Conservation (phyloP, 164 flowering plant species). For the Brasenia schreberi region DNA sequence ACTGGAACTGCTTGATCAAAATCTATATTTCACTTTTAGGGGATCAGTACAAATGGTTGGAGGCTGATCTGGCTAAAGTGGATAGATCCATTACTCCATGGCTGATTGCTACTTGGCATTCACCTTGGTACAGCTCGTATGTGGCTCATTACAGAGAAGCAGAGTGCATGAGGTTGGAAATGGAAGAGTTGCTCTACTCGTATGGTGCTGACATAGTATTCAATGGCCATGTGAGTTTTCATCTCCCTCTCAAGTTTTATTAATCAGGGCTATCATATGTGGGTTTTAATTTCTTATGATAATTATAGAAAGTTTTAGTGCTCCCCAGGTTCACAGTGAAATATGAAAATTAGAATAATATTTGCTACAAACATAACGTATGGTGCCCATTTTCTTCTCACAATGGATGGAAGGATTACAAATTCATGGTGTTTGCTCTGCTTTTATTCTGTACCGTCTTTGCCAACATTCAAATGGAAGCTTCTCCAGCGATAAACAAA, state of each 20-base stretch:
- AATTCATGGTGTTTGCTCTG: too few species aligned
- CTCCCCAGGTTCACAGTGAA: too few species aligned
- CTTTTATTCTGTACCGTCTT: too few species aligned
- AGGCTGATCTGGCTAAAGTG: conserved; percentile 54
- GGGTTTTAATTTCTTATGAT: too few species aligned
- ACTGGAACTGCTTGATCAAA: background rate
- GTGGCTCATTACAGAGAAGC: conserved; percentile 82
- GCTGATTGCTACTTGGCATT: conserved; percentile 81
- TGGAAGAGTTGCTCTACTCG: conserved; percentile 75
- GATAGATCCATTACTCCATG: conserved; percentile 85
- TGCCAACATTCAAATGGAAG: too few species aligned
- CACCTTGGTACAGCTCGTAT: conserved; percentile 92
- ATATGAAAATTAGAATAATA: too few species aligned
- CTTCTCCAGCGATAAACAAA: too few species aligned
- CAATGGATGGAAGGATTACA: too few species aligned
- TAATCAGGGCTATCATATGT: too few species aligned
- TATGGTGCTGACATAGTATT: conserved; percentile 76
- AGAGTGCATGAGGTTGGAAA: conserved; percentile 81
- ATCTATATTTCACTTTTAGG: conserved; percentile 15
- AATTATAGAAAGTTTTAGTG: too few species aligned
- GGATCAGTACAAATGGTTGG: conserved; percentile 76
- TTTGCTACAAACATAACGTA: too few species aligned
- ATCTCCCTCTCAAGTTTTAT: background rate
- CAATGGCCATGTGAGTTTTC: conserved; percentile 78
- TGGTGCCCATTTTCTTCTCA: too few species aligned